phyloP scores from a whole-genome alignment of 2,329 filamentous ascomycete species.

The Fusarium odoratissimum region DNA sequence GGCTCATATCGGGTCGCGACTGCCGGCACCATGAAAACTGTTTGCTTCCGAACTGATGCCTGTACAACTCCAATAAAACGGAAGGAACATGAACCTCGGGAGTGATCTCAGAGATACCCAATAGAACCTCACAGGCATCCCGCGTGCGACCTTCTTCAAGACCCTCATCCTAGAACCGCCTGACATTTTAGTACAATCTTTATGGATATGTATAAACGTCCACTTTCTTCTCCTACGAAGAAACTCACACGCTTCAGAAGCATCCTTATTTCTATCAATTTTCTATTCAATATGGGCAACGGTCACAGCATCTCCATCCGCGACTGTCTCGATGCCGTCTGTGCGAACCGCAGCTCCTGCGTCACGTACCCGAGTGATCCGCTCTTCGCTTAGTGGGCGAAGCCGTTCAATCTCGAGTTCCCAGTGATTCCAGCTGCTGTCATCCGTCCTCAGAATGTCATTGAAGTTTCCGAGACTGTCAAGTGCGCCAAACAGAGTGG shows the following conservation, averaged over 20 bases:
- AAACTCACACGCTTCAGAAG: no score
- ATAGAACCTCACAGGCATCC: no score
- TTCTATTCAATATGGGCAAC: constrained; percentile 55
- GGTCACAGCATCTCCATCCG: constrained; percentile 54
- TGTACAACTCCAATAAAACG: background rate
- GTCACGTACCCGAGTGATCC: constrained; percentile 58
- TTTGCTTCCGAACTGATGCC: background rate
- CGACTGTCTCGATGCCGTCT: constrained; percentile 60
- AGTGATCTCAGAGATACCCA: background rate
- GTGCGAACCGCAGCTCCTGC: constrained; percentile 57
- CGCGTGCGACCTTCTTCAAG: background rate
- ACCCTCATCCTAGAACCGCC: background rate
- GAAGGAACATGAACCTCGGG: background rate
- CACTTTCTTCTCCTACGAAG: background rate
- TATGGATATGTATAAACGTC: background rate
- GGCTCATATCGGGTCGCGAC: background rate
- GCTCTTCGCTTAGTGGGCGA: constrained; percentile 62
- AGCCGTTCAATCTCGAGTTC: constrained; percentile 64
- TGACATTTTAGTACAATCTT: background rate
- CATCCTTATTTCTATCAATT: background rate
- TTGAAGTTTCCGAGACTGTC: constrained; percentile 68
- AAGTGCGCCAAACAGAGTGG: constrained; percentile 64
- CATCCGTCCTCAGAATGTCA: constrained; percentile 62
- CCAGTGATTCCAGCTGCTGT: constrained; percentile 65
- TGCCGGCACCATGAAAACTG: background rate